Percentiles rank a stretch among this genome's conserved stretches.
These are phyloP conservation scores for Trichomonas vaginalis DNA, from an alignment of 208 protist species.

Conservation along the genomic window DNA sequence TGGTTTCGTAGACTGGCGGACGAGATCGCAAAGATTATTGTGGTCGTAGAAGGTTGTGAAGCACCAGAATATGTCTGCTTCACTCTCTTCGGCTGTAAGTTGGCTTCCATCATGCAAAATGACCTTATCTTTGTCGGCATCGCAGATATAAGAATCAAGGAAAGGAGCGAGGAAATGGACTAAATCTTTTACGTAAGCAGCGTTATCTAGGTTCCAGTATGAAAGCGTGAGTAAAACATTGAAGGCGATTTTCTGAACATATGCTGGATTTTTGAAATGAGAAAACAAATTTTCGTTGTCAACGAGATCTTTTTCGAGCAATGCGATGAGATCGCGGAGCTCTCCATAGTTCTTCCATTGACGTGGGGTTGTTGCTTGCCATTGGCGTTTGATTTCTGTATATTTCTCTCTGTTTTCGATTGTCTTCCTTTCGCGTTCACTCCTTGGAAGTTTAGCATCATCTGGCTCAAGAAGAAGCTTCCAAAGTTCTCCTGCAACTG, in stretches of 20 bases:
- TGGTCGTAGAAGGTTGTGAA: neutral
- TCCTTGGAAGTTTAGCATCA: neutral
- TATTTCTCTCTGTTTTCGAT: neutral
- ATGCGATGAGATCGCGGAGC: neutral
- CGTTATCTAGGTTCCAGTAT: neutral
- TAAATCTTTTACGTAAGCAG: neutral
- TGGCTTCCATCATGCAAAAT: neutral
- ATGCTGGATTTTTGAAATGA: neutral
- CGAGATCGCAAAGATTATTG: neutral
- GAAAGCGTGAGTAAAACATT: neutral
- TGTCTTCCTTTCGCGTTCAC: neutral
- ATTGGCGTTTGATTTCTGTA: neutral
- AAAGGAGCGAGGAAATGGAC: neutral
- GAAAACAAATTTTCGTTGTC: neutral
- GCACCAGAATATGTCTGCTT: slow-evolving; percentile 2
- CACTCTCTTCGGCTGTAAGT: neutral
- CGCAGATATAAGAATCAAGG: neutral
- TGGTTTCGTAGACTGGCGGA: neutral
- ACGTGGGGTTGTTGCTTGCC: neutral
- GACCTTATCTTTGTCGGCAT: neutral
- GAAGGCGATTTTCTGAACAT: neutral
- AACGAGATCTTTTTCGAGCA: neutral
- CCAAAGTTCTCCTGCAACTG: neutral
- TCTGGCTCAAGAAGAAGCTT: neutral
- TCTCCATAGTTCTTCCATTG: neutral